Percentiles rank a stretch among this genome's conserved stretches.
These are phyloP conservation scores for Pleoardoris graminearum DNA, from an alignment of 2,329 filamentous ascomycete genomes.

Conservation along the genomic window DNA sequence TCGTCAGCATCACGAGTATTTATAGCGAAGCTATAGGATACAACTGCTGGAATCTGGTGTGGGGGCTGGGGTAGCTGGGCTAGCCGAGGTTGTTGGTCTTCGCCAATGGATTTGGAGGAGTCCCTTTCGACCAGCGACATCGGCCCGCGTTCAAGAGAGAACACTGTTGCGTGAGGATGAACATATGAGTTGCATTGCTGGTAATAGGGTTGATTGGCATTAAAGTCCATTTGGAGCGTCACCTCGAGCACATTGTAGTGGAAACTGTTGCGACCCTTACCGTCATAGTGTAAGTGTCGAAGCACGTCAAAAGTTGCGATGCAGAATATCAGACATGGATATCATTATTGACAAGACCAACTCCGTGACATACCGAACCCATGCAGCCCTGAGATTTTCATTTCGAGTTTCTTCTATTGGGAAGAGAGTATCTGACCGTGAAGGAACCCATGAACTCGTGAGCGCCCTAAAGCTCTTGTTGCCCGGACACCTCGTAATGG, in stretches of 20 bases:
- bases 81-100: conserved; percentile 34
- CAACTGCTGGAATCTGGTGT: conserved; percentile 16
- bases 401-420: conserved; percentile 46
- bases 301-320: neutral
- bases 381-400: conserved; percentile 44
- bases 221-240: too few species aligned
- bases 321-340: conserved; percentile 7
- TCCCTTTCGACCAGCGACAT: neutral
- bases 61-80: conserved; percentile 14
- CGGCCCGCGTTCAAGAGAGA: neutral
- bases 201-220: too few species aligned
- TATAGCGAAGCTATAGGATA: neutral
- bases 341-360: conserved; percentile 34
- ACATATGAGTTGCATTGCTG: too few species aligned
- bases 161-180: too few species aligned
- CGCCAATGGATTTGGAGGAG: neutral
- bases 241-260: too few species aligned
- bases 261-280: too few species aligned
- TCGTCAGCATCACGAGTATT: neutral
- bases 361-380: conserved; percentile 38
- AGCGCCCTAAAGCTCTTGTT: conserved; percentile 46
- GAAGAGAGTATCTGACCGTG: conserved; percentile 45
- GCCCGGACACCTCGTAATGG: conserved; percentile 43
- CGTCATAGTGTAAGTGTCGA: too few species aligned
- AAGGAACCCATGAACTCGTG: conserved; percentile 46